Evolutionary conservation across 2,329 filamentous ascomycete species (phyloP).

Genomic region (Teratosphaeriaceae sp.): DNA sequence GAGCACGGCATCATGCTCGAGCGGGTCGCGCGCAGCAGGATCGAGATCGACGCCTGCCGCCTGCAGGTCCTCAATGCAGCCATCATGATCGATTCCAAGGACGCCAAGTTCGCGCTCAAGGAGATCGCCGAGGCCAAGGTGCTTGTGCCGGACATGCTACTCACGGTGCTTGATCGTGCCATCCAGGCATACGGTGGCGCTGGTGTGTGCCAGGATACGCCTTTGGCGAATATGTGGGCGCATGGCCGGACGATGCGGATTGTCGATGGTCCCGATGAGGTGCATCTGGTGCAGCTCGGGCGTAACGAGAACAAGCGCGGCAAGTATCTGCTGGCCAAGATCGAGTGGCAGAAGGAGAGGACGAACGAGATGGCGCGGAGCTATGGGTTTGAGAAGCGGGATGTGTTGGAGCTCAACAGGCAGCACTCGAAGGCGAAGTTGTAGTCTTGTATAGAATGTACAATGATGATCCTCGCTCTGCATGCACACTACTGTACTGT

Average conservation of each 20-base stretch:
- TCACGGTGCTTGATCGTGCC: slow-evolving; percentile 87
- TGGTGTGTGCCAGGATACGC: slow-evolving; percentile 91
- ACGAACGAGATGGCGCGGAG: slow-evolving; percentile 59
- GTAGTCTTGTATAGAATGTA: slow-evolving; percentile 16
- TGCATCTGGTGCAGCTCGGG: slow-evolving; percentile 77
- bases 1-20: slow-evolving; percentile 93
- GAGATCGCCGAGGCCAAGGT: slow-evolving; percentile 97
- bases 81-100: slow-evolving; percentile 83
- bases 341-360: slow-evolving; percentile 58
- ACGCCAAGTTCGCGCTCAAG: slow-evolving; percentile 82
- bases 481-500: too few relatives aligned
- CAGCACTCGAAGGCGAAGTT: slow-evolving; percentile 34
- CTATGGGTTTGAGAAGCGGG: slow-evolving; percentile 43
- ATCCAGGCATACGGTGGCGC: slow-evolving; percentile 88
- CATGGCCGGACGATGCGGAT: slow-evolving; percentile 30
- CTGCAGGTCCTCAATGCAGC: slow-evolving; percentile 90
- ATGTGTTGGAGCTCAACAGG: slow-evolving; percentile 37
- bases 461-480: too few relatives aligned
- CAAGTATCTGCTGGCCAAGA: slow-evolving; percentile 48
- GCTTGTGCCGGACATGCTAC: slow-evolving; percentile 71
- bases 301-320: slow-evolving; percentile 66
- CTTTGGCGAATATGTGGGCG: slow-evolving; percentile 57
- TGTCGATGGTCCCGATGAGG: slow-evolving; percentile 87
- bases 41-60: slow-evolving; percentile 90
- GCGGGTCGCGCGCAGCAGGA: slow-evolving; percentile 84